Evolutionary conservation across 176 grass and related monocot genomes (phyloP), one percentile per base, ranked within the genome.

Genomic region (Puya raimondii): DNA sequence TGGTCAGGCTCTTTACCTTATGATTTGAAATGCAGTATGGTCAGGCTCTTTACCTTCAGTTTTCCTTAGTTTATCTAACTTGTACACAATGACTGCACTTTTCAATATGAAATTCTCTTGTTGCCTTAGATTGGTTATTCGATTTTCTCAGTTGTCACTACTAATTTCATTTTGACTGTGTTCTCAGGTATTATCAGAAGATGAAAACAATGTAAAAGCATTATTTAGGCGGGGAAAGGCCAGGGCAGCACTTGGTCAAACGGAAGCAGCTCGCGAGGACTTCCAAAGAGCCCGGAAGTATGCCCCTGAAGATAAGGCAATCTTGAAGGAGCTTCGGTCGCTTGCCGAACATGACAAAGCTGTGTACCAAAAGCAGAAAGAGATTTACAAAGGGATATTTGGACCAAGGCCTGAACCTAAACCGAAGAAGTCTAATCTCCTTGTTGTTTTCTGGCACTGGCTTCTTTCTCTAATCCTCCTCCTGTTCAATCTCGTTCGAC

Each of bases 341-440:
- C 81, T 96, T 5, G 63, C 75, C 0, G 81, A 87, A 63, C 86
- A 96, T 65, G 88, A 96, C 49, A 96, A 85, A 70, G 86, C 80
- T 69, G 16, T 97, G 47, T 97, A 97, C 74, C 74, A 86, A 51
- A 97, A 90, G 68, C 89, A 97, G 64, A 97, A 83, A 73, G 86
- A 97, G 81, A 48, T 97, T 14, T 97, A 90, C 76, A 90, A 90
- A 75, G 94, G 94, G 63, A 88, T 97, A 51, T 97, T 97, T 2
- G 86, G 79, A 1, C 86, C 89, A 13, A 87, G 81, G 23, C 89
- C 93, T 18, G 70, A 90, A 81, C 74, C 75, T 12, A 90, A 88
- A 83, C 68, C 76, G 1, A 81, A 76, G 77, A 80, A 67, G 16
- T 53, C 70, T 9, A 92, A 87, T 74, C 78, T 52, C 56, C 64